Evolutionary conservation across 192 early-diverging fungal genomes (phyloP).

Genomic region (Jimgerdemannia flammicorona): DNA sequence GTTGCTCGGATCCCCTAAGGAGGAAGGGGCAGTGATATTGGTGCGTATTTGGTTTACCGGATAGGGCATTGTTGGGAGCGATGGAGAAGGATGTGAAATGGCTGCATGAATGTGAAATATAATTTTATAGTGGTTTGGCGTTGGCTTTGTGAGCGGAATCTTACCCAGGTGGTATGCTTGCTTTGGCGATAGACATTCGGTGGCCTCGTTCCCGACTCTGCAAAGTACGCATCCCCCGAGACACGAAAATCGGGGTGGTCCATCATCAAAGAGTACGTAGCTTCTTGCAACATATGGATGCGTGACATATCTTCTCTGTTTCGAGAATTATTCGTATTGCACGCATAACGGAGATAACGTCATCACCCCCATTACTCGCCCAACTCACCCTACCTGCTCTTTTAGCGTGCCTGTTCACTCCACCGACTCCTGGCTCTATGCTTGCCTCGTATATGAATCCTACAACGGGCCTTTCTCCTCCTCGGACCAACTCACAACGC

Average conservation of each 20-base stretch:
- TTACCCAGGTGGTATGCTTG: no score
- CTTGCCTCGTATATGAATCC: constrained; percentile 75
- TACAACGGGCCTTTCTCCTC: constrained; percentile 64
- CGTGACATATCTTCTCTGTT: background rate
- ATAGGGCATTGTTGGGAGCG: background rate
- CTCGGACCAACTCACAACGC: constrained; percentile 41
- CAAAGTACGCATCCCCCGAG: constrained; percentile 74
- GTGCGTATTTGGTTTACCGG: constrained; percentile 23
- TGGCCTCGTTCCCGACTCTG: constrained; percentile 56
- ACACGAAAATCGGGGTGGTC: constrained; percentile 58
- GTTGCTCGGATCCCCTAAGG: constrained; percentile 62
- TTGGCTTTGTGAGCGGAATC: no score
- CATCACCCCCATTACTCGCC: constrained; percentile 28
- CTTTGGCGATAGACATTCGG: constrained; percentile 49
- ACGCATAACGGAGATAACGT: constrained; percentile 11
- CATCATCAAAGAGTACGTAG: constrained; percentile 52
- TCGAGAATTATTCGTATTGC: constrained; percentile 21
- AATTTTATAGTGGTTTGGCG: no score
- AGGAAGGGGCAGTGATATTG: constrained; percentile 61
- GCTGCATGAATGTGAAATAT: no score
- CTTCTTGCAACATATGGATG: background rate
- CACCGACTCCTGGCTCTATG: constrained; percentile 82
- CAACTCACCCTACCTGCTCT: constrained; percentile 10
- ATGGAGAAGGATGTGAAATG: background rate
- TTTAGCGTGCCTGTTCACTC: constrained; percentile 37